Percentiles rank a stretch among this genome's conserved stretches.
Evolutionary conservation across 169 alveolate genomes (phyloP).

Genomic region (Cryptosporidium parvum): DNA sequence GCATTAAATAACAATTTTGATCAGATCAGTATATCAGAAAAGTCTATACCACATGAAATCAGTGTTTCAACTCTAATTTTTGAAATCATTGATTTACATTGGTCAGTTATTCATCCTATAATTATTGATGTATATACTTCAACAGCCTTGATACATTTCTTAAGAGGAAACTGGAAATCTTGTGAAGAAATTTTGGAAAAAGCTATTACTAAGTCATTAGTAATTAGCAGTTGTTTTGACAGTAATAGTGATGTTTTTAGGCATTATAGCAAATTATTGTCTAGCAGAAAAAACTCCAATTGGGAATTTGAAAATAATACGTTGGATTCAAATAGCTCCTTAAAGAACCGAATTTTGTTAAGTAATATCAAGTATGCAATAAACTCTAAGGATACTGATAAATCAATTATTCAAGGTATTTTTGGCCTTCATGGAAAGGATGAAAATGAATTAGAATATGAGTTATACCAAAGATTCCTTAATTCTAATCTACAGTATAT

Average conservation of each 20-base stretch:
- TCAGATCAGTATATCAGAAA: constrained; percentile 18
- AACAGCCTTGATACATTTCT: constrained; percentile 48
- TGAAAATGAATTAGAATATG: constrained; percentile 4
- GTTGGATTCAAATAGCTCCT: constrained; percentile 24
- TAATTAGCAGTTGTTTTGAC: constrained; percentile 55
- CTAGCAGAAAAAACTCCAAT: constrained; percentile 16
- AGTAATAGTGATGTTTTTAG: constrained; percentile 26
- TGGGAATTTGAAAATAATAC: constrained; percentile 61
- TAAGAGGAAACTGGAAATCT: constrained; percentile 69
- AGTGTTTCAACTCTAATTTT: constrained; percentile 51
- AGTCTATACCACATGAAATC: constrained; percentile 59
- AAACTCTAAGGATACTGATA: not conserved
- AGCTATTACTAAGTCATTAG: constrained; percentile 56
- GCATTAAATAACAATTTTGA: not conserved
- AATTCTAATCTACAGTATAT: constrained; percentile 29
- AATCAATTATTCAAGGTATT: not conserved
- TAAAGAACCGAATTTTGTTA: constrained; percentile 30
- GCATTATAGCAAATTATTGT: constrained; percentile 32
- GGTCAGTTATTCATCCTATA: constrained; percentile 73
- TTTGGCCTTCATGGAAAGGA: not conserved
- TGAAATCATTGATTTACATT: constrained; percentile 58
- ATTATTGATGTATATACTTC: constrained; percentile 66
- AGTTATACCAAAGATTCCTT: constrained; percentile 9
- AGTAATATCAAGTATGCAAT: constrained; percentile 41
- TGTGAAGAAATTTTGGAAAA: constrained; percentile 65